Percentiles rank a stretch among this genome's conserved stretches.
phyloP scores from a whole-genome alignment of 805 yeast genomes.

The Hanseniaspora mollemarum region DNA sequence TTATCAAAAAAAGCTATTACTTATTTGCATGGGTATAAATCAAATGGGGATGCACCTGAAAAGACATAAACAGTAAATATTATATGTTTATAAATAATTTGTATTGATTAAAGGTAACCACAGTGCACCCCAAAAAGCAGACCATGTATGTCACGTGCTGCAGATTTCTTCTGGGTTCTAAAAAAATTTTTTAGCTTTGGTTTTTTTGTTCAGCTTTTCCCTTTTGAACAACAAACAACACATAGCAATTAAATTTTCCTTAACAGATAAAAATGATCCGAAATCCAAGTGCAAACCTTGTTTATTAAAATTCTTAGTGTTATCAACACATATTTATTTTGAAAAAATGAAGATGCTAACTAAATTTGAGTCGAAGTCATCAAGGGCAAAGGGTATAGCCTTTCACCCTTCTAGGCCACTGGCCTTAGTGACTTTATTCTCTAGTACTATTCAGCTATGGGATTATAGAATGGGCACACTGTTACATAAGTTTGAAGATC shows the following conservation, averaged over 20 bases:
- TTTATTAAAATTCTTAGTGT: too few species aligned
- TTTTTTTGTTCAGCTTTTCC: not conserved
- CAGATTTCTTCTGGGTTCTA: too few species aligned
- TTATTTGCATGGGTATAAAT: not conserved
- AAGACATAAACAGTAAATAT: too few species aligned
- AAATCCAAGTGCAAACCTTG: too few species aligned
- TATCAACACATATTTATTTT: too few species aligned
- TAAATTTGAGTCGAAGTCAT: slow-evolving; percentile 91
- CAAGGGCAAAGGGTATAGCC: slow-evolving; percentile 95
- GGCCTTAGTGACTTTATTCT: slow-evolving; percentile 88
- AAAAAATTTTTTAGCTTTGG: too few species aligned
- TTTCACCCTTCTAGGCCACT: slow-evolving; percentile 90
- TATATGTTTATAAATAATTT: too few species aligned
- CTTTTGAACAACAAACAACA: not conserved
- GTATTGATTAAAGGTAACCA: too few species aligned
- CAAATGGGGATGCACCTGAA: not conserved
- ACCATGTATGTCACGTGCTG: too few species aligned
- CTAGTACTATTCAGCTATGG: slow-evolving; percentile 99
- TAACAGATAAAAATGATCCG: not conserved
- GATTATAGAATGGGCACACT: slow-evolving; percentile 98
- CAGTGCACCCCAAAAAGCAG: too few species aligned
- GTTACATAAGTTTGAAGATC: slow-evolving; percentile 93
- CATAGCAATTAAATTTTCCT: too few species aligned
- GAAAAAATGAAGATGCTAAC: slow-evolving; percentile 65
- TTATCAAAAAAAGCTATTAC: not conserved